A percentile compares a stretch with the other conserved stretches of the same genome.
Conservation (phyloP, 2,329 filamentous ascomycete genomes). For the Iodosphaeria phyllophila region DNA sequence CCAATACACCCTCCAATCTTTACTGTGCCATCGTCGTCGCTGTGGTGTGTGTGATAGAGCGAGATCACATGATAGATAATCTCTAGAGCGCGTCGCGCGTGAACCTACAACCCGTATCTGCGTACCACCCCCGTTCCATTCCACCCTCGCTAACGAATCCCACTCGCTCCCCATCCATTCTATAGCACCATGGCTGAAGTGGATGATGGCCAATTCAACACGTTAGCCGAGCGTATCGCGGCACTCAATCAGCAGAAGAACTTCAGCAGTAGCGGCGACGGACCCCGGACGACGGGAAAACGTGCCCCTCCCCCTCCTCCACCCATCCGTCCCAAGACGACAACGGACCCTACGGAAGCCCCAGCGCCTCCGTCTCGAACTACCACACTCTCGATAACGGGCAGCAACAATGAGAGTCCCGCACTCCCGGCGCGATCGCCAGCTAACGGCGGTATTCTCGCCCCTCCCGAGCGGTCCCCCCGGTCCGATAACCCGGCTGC, state of each 20-base stretch:
- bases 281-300: constrained; percentile 11
- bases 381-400: constrained; percentile 11
- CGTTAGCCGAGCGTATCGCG: constrained; percentile 42
- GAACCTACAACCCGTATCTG: no score
- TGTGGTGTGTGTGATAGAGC: no score
- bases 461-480: constrained; percentile 7
- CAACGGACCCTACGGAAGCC: not conserved
- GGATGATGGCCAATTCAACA: constrained; percentile 42
- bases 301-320: constrained; percentile 27
- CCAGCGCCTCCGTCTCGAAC: constrained; percentile 12
- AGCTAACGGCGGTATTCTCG: constrained; percentile 3
- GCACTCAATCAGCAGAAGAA: constrained; percentile 43
- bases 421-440: constrained; percentile 19
- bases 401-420: constrained; percentile 14
- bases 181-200: constrained; percentile 32
- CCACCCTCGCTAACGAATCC: no score
- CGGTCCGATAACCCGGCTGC: no score
- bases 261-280: constrained; percentile 23
- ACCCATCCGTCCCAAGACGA: constrained; percentile 20
- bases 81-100: no score
- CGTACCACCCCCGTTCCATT: no score
- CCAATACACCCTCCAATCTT: no score
- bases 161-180: no score
- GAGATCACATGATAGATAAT: no score
- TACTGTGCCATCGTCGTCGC: no score